Base-by-base conservation (phyloP, 169 alveolate species). In the Cardiosporidium cionae region DNA sequence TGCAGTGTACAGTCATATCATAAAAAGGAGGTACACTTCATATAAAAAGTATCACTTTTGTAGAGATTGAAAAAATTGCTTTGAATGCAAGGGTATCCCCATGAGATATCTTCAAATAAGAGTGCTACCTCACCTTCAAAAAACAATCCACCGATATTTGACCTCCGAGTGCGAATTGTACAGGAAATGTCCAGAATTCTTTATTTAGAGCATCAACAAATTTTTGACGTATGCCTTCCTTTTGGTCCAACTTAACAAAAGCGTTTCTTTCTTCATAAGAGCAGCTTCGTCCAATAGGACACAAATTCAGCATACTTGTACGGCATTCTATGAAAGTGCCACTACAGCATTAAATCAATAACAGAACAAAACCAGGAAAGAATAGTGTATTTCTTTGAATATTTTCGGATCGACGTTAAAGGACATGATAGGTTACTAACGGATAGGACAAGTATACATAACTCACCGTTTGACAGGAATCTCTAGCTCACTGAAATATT, bases 281-380 rank as follows among this genome's bases (percentile, higher is more conserved):
- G 74, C 99, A 95, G 84, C 94, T 94, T 54, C 99, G 85, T 0
- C 99, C 99, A 29, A 95, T 94, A 23, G 99, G 99, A 29, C 96
- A 90, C 25, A 96, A 79, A 71, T 96, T 96, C 23, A 96, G 58
- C 92, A 96, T 73, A n/a, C 98, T 97, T 23, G 90, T 94, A 68
- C 99, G 87, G 52, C 83, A 87, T 72, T 96, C 99, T 52, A 95
- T 86, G 80, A 96, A 96, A 7, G 96, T 92, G 9, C 98, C 98
- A 76, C 93, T 86, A 73, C 36, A 65, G 58, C 4, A 5, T n/a
- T 7, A 44, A n/a, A n/a, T 44, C 65, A 52, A 35, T 28, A 16
- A 31, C 7, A 28, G n/a, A 44, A 29, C 4, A 69, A 31, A 52
- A 7, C 27, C 27, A 32, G 44, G 9, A 32, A 9, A 7, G 35